phyloP scores from a whole-genome alignment of 441 rosid species.

The Gossypium trilobum region DNA sequence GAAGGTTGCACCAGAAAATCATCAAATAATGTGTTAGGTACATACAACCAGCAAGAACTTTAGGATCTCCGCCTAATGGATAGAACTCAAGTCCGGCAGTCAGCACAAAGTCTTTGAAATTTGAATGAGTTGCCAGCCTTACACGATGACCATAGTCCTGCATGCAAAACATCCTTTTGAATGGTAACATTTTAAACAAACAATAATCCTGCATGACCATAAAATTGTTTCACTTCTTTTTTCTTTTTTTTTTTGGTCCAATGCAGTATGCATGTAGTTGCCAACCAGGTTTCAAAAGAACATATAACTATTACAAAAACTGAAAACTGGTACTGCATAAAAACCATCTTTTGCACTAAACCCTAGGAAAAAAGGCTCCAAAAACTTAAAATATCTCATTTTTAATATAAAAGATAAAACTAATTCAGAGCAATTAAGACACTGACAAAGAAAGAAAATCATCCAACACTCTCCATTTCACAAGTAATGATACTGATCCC shows the following conservation, averaged over 20 bases:
- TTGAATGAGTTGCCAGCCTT: constrained; percentile 92
- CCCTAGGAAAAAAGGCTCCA: background rate
- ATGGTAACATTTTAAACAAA: background rate
- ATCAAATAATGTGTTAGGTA: constrained; percentile 28
- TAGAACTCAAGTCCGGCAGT: constrained; percentile 95
- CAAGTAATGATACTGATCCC: background rate
- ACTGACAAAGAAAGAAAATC: background rate
- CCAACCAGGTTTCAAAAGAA: background rate
- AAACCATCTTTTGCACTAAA: background rate
- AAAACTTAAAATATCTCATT: background rate
- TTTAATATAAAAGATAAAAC: background rate
- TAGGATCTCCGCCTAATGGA: constrained; percentile 96
- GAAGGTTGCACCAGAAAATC: background rate
- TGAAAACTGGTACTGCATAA: background rate
- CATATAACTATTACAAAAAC: background rate
- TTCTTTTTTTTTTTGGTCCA: background rate
- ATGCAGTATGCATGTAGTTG: background rate
- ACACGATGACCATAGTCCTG: constrained; percentile 99
- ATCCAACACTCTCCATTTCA: background rate
- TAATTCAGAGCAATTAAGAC: background rate
- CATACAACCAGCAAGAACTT: constrained; percentile 94
- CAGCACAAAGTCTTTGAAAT: constrained; percentile 92
- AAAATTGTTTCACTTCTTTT: background rate
- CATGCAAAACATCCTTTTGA: constrained; percentile 20
- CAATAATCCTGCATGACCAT: background rate